These are phyloP conservation scores for Jimgerdemannia flammicorona DNA, from an alignment of 192 early-diverging fungal genomes.

Conservation along the genomic window DNA sequence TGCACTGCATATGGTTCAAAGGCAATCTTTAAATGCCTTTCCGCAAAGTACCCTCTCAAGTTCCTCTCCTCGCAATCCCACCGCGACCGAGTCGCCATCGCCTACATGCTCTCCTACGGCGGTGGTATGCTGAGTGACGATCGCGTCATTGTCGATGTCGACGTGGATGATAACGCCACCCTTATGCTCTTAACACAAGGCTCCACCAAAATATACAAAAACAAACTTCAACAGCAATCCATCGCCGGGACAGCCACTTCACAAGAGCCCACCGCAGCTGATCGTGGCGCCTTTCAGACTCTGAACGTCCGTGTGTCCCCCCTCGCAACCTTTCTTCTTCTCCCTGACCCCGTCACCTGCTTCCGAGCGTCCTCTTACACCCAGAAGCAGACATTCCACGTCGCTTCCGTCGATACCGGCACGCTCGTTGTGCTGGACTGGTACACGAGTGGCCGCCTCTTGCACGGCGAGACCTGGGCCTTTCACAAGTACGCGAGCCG, in stretches of 20 bases:
- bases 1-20: conserved; percentile 13
- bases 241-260: not conserved
- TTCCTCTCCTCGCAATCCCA: conserved; percentile 45
- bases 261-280: conserved; percentile 10
- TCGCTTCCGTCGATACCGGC: conserved; percentile 24
- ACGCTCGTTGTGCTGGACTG: conserved; percentile 77
- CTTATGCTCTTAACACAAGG: conserved; percentile 78
- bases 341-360: conserved; percentile 81
- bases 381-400: conserved; percentile 55
- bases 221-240: conserved; percentile 33
- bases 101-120: conserved; percentile 72
- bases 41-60: conserved; percentile 52
- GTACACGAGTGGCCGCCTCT: conserved; percentile 75
- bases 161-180: conserved; percentile 40
- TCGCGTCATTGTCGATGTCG: conserved; percentile 47
- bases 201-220: conserved; percentile 80
- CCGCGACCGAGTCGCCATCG: conserved; percentile 38
- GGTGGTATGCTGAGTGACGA: conserved; percentile 80
- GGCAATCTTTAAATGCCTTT: conserved; percentile 23
- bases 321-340: conserved; percentile 43
- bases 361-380: conserved; percentile 61
- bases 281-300: conserved; percentile 34
- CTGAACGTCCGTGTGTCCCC: conserved; percentile 39
- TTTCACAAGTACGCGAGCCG: conserved; percentile 46
- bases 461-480: conserved; percentile 71